phyloP scores from a whole-genome alignment of 1,284 basidiomycete species.

The Lignosus rhinocerotis region DNA sequence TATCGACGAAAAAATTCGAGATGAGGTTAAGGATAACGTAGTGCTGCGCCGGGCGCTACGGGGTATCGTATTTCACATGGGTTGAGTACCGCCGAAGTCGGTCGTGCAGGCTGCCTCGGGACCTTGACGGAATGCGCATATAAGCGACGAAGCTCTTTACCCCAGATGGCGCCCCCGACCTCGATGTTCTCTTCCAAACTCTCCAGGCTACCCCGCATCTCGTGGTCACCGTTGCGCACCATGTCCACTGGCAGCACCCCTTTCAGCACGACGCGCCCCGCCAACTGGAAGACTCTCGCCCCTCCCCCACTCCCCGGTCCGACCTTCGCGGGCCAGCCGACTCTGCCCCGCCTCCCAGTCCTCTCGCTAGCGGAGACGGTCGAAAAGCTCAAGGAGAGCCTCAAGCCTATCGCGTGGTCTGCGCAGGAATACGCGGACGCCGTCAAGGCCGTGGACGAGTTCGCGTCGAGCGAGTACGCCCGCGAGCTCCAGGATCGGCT shows the following conservation, averaged over 20 bases:
- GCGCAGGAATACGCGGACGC: constrained; percentile 55
- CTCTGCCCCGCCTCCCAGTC: constrained; percentile 65
- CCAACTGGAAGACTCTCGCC: constrained; percentile 45
- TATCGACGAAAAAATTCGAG: too few species aligned
- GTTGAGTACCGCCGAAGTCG: too few species aligned
- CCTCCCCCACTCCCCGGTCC: constrained; percentile 40
- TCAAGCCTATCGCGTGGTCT: constrained; percentile 67
- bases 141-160: background rate
- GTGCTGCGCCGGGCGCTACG: too few species aligned
- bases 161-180: background rate
- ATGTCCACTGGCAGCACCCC: constrained; percentile 24
- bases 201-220: constrained; percentile 14
- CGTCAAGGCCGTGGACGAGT: constrained; percentile 61
- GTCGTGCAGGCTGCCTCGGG: background rate
- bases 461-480: constrained; percentile 48
- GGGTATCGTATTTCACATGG: background rate
- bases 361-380: constrained; percentile 60
- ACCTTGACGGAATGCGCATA: background rate
- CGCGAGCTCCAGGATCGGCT: constrained; percentile 60
- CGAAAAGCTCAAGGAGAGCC: constrained; percentile 54
- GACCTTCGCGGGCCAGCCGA: constrained; percentile 41
- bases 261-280: constrained; percentile 27
- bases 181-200: constrained; percentile 18
- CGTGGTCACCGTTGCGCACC: constrained; percentile 20
- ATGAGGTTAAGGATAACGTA: too few species aligned